phyloP scores from a whole-genome alignment of 2,329 filamentous ascomycete genomes.

The Paraphaeosphaeria sporulosa region DNA sequence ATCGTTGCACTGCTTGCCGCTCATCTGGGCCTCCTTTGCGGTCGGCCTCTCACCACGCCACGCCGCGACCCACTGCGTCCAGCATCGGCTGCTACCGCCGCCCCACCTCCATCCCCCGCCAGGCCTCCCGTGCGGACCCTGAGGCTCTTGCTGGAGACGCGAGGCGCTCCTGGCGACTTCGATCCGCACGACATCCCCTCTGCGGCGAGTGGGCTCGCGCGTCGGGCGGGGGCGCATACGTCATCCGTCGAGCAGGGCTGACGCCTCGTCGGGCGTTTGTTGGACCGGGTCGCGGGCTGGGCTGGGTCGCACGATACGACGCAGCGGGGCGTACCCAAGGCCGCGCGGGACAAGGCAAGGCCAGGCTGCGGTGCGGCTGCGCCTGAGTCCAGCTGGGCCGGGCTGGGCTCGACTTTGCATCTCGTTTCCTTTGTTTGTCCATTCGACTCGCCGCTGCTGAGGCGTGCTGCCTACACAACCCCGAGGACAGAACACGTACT shows the following conservation, averaged over 20 bases:
- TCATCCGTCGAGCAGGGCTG: slow-evolving; percentile 16
- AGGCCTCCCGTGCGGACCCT: slow-evolving; percentile 3
- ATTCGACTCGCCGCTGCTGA: no score
- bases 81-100: background rate
- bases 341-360: no score
- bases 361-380: background rate
- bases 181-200: background rate
- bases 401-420: no score
- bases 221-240: slow-evolving; percentile 3
- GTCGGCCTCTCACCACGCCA: no score
- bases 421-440: no score
- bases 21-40: no score
- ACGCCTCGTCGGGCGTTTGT: slow-evolving; percentile 16
- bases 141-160: slow-evolving; percentile 1
- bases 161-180: background rate
- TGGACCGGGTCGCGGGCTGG: slow-evolving; percentile 13
- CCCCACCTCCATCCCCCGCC: background rate
- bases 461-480: background rate
- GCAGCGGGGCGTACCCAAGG: no score
- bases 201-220: background rate
- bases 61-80: no score
- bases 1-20: no score
- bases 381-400: slow-evolving; percentile 12
- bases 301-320: background rate
- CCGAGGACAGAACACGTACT: background rate